Evolutionary conservation across 176 grass and related monocot genomes (phyloP), one percentile per base, ranked within the genome.

Genomic region (Triticum turgidum): DNA sequence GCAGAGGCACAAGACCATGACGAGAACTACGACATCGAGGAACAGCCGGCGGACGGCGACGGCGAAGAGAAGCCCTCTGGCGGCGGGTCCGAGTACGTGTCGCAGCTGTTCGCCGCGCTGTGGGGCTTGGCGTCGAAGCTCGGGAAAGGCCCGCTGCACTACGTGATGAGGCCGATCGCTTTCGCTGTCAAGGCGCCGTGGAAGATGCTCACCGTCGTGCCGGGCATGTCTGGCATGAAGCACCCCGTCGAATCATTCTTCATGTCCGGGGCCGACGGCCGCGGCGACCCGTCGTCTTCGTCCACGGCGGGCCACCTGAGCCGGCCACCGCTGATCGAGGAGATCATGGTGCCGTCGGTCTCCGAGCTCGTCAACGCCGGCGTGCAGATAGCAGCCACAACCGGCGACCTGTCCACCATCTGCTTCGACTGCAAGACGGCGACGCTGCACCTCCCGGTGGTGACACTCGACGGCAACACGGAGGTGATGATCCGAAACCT

Each of bases 311-410:
- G 35, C 24, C 82, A 83, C 62, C 66, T 91, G 13, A 87, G 86
- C 66, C 89, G 79, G 9, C 85, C 93, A 3, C 95, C 95, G 22
- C 78, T 91, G 83, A 87, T 95, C 32, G 95, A 98, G 84, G 93
- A 95, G 89, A 98, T 95, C 89, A 98, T 93, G 93, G 85, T 95
- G n/a, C 93, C 95, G 0, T 98, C 93, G 0, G 95, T 98, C 13
- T 82, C 86, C 0, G 86, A 98, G 69, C 93, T 98, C 6, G 41
- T 45, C 49, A 80, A 62, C 81, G 54, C 87, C 21, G 89, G 95
- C 18, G 89, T 98, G 24, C 84, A 90, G 73, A 78, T 98, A 80
- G 25, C 34, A 59, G 83, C 95, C 20, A 93, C 89, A 59, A 18
- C 66, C 18, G 91, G 95, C 21, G 93, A 90, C 84, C 62, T 95